Conservation (phyloP, 2,329 filamentous ascomycete species). For the Penicillium sclerotigenum region DNA sequence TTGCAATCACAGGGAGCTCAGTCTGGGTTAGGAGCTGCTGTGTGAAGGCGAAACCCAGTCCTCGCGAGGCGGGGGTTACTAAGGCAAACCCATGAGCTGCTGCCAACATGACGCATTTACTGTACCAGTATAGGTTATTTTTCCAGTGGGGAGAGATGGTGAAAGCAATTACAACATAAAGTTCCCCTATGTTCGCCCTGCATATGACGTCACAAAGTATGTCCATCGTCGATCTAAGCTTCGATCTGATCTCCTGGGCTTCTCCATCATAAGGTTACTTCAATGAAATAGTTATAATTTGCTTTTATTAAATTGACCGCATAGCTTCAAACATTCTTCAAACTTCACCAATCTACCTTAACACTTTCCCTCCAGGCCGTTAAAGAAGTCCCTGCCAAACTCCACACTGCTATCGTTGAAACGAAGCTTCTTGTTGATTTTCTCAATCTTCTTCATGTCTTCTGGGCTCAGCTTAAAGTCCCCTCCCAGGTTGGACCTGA, state of each 20-base stretch:
- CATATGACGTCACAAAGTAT: conserved; percentile 1
- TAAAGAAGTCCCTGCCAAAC: conserved; percentile 59
- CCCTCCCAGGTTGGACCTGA: conserved; percentile 44
- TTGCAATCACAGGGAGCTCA: conserved; percentile 57
- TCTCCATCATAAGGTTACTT: background rate
- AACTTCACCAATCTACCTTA: background rate
- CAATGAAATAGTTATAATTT: too few species aligned
- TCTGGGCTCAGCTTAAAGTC: conserved; percentile 59
- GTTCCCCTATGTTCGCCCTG: background rate
- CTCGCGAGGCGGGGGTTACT: conserved; percentile 58
- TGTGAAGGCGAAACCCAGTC: conserved; percentile 61
- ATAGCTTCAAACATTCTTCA: too few species aligned
- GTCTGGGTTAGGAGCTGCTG: conserved; percentile 58
- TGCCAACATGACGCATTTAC: conserved; percentile 4
- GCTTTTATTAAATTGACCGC: background rate
- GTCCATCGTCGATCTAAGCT: background rate
- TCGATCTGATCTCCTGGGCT: background rate
- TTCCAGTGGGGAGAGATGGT: too few species aligned
- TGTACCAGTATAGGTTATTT: background rate
- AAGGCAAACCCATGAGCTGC: conserved; percentile 31
- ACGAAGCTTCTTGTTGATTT: conserved; percentile 58
- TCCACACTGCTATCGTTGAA: conserved; percentile 58
- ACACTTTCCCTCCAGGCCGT: conserved; percentile 57
- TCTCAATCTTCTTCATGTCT: conserved; percentile 56
- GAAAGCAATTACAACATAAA: background rate